These are phyloP conservation scores for Trametes maxima DNA, from an alignment of 768 basidiomycete genomes.

Conservation along the genomic window DNA sequence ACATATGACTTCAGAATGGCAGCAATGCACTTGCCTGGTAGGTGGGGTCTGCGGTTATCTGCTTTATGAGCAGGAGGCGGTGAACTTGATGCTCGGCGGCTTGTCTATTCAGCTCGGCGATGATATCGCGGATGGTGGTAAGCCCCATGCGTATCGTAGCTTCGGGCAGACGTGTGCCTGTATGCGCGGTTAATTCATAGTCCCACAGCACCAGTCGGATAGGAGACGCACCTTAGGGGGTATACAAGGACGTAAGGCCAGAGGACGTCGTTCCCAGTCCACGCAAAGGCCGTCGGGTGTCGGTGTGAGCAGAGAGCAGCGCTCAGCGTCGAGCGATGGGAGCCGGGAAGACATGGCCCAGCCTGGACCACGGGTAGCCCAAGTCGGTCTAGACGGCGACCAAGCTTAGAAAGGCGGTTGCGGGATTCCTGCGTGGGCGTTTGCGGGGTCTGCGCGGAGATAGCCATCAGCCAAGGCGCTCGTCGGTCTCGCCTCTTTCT, in stretches of 20 bases:
- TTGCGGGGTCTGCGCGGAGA: conserved; percentile 1
- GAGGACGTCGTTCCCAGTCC: not conserved
- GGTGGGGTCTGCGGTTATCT: conserved; percentile 24
- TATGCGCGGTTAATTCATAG: not conserved
- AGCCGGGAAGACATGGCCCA: not conserved
- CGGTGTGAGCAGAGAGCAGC: not conserved
- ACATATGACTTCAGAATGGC: not conserved
- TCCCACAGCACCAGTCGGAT: not conserved
- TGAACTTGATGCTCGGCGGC: conserved; percentile 22
- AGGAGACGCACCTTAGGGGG: not conserved
- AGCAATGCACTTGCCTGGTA: conserved; percentile 18
- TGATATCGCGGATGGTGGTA: conserved; percentile 26
- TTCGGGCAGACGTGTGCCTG: not conserved
- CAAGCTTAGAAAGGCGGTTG: not conserved
- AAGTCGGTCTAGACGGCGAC: conserved; percentile 9
- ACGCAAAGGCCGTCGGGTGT: not conserved
- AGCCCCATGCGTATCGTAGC: conserved; percentile 7
- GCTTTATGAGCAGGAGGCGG: conserved; percentile 23
- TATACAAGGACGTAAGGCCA: not conserved
- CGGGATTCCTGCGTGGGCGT: not conserved
- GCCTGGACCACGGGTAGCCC: not conserved
- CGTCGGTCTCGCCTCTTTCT: not conserved
- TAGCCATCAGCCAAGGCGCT: not conserved
- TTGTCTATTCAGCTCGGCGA: conserved; percentile 26
- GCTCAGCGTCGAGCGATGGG: not conserved